phyloP scores from a whole-genome alignment of 306 rosid species.

The Prunus campanulata region DNA sequence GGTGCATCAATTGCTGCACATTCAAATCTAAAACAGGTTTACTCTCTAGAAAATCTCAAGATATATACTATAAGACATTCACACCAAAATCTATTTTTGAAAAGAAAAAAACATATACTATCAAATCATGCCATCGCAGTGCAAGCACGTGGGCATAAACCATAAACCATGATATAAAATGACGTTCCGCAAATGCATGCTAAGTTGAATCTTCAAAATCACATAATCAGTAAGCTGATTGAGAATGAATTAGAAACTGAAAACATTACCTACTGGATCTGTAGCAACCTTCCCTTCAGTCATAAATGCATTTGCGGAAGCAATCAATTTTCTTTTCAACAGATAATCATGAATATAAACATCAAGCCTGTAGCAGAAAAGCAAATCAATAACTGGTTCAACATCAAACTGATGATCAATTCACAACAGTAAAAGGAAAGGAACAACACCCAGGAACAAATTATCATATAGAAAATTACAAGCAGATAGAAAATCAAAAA shows the following conservation, averaged over 20 bases:
- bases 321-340: constrained; percentile 80
- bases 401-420: neutral
- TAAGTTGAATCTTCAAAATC: neutral
- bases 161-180: neutral
- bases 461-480: neutral
- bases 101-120: neutral
- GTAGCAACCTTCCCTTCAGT: constrained; percentile 94
- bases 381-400: neutral
- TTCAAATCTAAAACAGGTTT: constrained; percentile 24
- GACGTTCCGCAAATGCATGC: neutral
- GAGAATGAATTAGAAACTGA: neutral
- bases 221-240: neutral
- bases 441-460: neutral
- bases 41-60: neutral
- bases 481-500: neutral
- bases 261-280: constrained; percentile 88
- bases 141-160: neutral
- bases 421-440: neutral
- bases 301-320: constrained; percentile 89
- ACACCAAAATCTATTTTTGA: neutral
- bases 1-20: constrained; percentile 99
- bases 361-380: constrained; percentile 68
- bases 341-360: constrained; percentile 90
- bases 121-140: neutral
- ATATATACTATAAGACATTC: neutral